Evolutionary conservation across 331 rosid species (phyloP).

Genomic region (Erythrophleum ivorense): DNA sequence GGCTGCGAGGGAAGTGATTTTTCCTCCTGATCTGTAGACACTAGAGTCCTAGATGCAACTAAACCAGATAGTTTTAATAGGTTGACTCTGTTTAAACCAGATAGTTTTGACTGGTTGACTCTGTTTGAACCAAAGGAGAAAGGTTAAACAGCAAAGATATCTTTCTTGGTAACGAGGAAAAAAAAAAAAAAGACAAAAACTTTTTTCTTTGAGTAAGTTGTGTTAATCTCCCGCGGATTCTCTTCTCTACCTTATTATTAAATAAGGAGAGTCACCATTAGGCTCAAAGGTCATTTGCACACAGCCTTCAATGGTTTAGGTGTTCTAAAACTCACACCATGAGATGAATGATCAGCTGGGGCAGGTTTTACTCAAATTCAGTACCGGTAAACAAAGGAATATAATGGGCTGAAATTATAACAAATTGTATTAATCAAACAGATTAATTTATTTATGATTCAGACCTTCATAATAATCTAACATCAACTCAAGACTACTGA

Average conservation of each 20-base stretch:
- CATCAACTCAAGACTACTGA: conserved; percentile 21
- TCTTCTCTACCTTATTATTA: conserved; percentile 9
- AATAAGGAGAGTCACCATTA: conserved; percentile 8
- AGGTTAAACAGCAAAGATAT: not conserved
- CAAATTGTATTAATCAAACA: not conserved
- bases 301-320: not conserved
- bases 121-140: too few species aligned
- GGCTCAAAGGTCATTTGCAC: conserved; percentile 30
- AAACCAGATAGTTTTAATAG: conserved; percentile 55
- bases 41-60: conserved; percentile 56
- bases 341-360: conserved; percentile 8
- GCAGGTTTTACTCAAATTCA: conserved; percentile 12
- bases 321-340: conserved; percentile 10
- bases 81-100: conserved; percentile 51
- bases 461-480: not conserved
- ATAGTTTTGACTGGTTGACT: too few species aligned
- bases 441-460: not conserved
- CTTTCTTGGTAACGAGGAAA: not conserved
- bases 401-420: not conserved
- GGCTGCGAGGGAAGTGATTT: conserved; percentile 51
- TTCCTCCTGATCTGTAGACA: conserved; percentile 53
- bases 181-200: not conserved
- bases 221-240: not conserved
- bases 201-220: not conserved
- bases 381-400: not conserved